phyloP scores from a whole-genome alignment of 208 protist genomes.

The Trypanosoma mega region DNA sequence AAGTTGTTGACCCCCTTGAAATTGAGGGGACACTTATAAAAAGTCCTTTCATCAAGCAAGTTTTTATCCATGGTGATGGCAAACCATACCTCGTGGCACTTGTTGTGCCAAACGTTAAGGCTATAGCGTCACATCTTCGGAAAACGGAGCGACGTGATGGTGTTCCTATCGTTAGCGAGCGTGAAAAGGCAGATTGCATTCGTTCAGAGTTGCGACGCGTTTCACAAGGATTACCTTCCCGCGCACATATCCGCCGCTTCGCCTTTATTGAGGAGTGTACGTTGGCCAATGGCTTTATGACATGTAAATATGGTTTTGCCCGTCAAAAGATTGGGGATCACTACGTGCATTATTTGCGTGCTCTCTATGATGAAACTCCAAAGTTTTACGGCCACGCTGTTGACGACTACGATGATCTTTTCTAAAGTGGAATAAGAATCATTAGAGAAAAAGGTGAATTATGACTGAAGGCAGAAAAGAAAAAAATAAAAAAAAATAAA shows the following conservation, averaged over 20 bases:
- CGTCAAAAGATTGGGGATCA: constrained; percentile 82
- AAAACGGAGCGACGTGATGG: constrained; percentile 89
- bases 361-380: constrained; percentile 87
- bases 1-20: constrained; percentile 79
- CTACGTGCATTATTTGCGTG: constrained; percentile 90
- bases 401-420: constrained; percentile 91
- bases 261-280: constrained; percentile 91
- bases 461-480: neutral
- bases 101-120: constrained; percentile 81
- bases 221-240: constrained; percentile 71
- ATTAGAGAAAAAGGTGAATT: neutral
- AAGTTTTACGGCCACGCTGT: constrained; percentile 92
- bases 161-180: constrained; percentile 83
- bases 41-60: constrained; percentile 86
- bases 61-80: constrained; percentile 76
- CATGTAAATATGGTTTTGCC: constrained; percentile 86
- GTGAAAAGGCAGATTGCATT: constrained; percentile 90
- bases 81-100: constrained; percentile 77
- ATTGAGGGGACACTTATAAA: constrained; percentile 76
- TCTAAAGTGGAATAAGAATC: constrained; percentile 40
- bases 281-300: constrained; percentile 88
- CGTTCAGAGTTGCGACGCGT: constrained; percentile 80
- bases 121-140: constrained; percentile 80
- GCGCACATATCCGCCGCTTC: constrained; percentile 84
- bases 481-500: neutral